Conservation (phyloP, 352 stramenopile genomes). For the Pythium insidiosum region DNA sequence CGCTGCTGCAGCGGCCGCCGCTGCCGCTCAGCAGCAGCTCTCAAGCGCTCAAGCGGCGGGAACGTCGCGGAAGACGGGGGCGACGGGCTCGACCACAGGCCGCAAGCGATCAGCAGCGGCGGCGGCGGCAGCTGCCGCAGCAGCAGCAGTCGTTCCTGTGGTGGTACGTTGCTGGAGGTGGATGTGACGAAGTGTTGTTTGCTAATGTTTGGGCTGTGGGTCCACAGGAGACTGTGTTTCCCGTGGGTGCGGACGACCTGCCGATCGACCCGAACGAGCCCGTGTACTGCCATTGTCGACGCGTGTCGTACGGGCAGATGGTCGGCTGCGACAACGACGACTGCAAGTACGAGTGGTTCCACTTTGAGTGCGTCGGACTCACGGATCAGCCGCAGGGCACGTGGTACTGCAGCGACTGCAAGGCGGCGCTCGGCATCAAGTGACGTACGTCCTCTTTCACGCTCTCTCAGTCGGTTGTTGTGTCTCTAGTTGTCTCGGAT, state of each 20-base stretch:
- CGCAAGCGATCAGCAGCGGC: constrained; percentile 42
- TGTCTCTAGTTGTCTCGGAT: too few relatives aligned
- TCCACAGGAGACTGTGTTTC: constrained; percentile 11
- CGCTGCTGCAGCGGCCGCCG: neutral
- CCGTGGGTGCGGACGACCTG: constrained; percentile 65
- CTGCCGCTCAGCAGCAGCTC: neutral
- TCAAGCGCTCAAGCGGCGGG: neutral
- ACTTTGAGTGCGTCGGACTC: constrained; percentile 86
- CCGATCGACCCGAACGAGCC: constrained; percentile 85
- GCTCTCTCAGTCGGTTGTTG: too few relatives aligned
- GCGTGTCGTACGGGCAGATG: constrained; percentile 89
- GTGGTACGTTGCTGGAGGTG: neutral
- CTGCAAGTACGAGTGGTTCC: constrained; percentile 92
- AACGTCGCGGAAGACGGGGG: constrained; percentile 5
- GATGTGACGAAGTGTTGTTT: too few relatives aligned
- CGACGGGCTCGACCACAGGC: constrained; percentile 9
- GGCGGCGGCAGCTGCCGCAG: too few relatives aligned
- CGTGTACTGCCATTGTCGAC: constrained; percentile 82
- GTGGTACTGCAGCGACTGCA: constrained; percentile 84
- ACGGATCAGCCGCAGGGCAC: constrained; percentile 73
- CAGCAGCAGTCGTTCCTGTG: too few relatives aligned
- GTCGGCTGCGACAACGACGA: constrained; percentile 90
- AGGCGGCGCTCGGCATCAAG: constrained; percentile 59
- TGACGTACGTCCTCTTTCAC: too few relatives aligned
- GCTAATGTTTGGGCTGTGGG: too few relatives aligned